Evolutionary conservation across 2,329 filamentous ascomycete species (phyloP).

Genomic region (Cercospora sp.): DNA sequence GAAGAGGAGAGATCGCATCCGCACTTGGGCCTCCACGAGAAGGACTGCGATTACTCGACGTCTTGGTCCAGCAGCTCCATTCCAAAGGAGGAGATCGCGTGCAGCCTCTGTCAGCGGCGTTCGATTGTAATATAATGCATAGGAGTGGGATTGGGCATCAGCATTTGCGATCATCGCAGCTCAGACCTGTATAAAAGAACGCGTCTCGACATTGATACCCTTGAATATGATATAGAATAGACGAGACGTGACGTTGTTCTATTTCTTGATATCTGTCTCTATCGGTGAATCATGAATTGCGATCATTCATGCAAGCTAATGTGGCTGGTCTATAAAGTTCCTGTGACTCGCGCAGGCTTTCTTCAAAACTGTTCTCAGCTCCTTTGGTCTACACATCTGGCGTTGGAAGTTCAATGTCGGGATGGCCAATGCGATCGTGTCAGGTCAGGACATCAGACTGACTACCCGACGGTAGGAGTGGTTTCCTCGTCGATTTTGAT

Average conservation of each 20-base stretch:
- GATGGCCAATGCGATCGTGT: neutral
- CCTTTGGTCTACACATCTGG: neutral
- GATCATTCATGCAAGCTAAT: neutral
- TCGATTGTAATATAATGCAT: neutral
- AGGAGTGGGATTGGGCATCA: neutral
- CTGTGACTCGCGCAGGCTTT: neutral
- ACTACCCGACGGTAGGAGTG: conserved; percentile 14
- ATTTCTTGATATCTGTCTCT: neutral
- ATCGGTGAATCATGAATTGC: neutral
- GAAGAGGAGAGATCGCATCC: conserved; percentile 8
- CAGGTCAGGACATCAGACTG: neutral
- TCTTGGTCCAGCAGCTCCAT: neutral
- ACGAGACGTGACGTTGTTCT: neutral
- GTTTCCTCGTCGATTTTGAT: conserved; percentile 26
- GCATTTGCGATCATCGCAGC: neutral
- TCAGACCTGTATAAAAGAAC: neutral
- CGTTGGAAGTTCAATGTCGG: neutral
- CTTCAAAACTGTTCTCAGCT: neutral
- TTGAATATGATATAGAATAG: neutral
- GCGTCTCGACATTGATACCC: neutral
- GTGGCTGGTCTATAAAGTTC: neutral
- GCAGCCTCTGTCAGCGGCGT: neutral
- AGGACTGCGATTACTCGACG: neutral
- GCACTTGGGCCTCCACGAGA: conserved; percentile 10
- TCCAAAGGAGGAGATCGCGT: neutral